Base-by-base conservation (phyloP, 805 yeast species). In the Scheffersomyces stipitis region DNA sequence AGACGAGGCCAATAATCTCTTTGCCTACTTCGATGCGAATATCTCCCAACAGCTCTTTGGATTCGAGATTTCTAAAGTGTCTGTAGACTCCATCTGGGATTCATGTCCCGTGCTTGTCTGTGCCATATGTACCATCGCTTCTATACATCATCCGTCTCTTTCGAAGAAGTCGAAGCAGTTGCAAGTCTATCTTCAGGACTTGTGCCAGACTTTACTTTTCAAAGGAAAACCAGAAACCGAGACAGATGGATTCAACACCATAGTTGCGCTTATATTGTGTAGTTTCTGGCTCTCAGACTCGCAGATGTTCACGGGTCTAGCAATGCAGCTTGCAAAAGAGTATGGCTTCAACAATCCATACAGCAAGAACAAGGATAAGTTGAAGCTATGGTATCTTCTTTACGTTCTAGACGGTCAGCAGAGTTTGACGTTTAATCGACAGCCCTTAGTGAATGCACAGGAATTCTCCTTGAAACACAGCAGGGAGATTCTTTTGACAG, bases 361-460 rank as follows among this genome's bases (percentile, higher is more conserved):
- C 22, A 31, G 51, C 7, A 47, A 42, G 33, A 49, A 32, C n/a
- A 64, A 63, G 40, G 76, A 77, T 31, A 62, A 76, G 34, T 56
- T 81, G 32, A 79, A 78, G 46, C 58, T 82, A 30, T 82, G 88
- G 88, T 82, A 81, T 51, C 60, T 82, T 40, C 58, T 82, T 15
- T 82, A 77, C 54, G 74, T 80, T 7, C 58, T 81, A 26, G 88
- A 82, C 56, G 86, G 86, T 0, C 85, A 82, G 45, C 86, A 81
- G 46, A 76, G 84, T 44, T 58, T 81, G 48, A 73, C 81, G 0
- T 75, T 72, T 47, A 76, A 77, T 44, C 67, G 83, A 45, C 75
- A 75, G 38, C 77, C 84, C 0, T 51, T 81, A 30, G 71, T 81
- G n/a, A 66, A 68, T 34, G 56, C 71, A 2, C 51, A 58, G 18